Conservation (phyloP, 164 flowering plant genomes). For the Magnolia sinica region DNA sequence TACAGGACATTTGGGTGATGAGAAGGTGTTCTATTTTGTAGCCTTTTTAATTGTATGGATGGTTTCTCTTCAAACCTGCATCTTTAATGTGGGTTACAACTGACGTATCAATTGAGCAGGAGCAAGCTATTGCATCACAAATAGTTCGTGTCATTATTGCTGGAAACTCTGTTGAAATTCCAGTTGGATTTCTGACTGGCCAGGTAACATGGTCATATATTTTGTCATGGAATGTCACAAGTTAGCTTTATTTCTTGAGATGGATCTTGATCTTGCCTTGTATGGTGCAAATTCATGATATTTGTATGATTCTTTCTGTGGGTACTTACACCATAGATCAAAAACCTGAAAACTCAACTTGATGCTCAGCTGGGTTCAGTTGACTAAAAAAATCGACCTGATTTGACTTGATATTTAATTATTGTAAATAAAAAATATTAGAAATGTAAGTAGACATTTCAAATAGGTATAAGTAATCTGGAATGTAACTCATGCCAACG, state of each 20-base stretch:
- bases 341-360: no score
- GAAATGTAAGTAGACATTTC: no score
- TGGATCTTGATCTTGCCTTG: not conserved
- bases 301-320: not conserved
- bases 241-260: not conserved
- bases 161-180: slow-evolving; percentile 81
- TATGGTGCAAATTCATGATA: not conserved
- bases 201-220: slow-evolving; percentile 40
- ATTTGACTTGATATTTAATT: no score
- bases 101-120: slow-evolving; percentile 37
- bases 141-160: slow-evolving; percentile 87
- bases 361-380: not conserved
- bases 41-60: slow-evolving; percentile 4
- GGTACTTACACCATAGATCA: no score
- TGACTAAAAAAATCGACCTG: not conserved
- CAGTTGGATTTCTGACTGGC: slow-evolving; percentile 64
- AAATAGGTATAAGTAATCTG: no score
- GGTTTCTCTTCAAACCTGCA: not conserved
- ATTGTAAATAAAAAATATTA: no score
- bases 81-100: not conserved
- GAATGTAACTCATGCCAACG: no score
- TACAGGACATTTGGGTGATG: slow-evolving; percentile 95
- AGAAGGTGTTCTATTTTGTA: slow-evolving; percentile 44
- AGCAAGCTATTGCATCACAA: slow-evolving; percentile 73
- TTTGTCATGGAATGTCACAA: not conserved